Percentiles rank a stretch among this genome's conserved stretches.
Conservation (phyloP, 2,329 filamentous ascomycete species). For the Colletotrichum sp. region DNA sequence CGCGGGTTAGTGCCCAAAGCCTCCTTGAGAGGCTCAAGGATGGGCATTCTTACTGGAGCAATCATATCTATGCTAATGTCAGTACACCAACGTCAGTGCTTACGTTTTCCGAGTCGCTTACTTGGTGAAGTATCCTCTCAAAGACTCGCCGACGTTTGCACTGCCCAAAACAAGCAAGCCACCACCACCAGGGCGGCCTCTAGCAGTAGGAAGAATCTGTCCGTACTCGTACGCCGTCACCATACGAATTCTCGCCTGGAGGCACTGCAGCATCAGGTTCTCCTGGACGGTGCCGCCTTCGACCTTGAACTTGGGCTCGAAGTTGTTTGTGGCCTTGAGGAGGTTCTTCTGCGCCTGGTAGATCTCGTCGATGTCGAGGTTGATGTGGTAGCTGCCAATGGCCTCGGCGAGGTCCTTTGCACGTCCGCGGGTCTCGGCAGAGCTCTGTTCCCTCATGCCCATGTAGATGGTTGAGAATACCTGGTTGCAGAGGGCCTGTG, state of each 20-base stretch:
- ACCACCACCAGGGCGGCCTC: constrained; percentile 59
- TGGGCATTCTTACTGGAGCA: constrained; percentile 1
- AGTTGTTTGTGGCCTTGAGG: constrained; percentile 62
- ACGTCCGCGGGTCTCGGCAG: constrained; percentile 68
- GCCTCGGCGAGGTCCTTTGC: constrained; percentile 63
- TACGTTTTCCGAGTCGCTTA: constrained; percentile 30
- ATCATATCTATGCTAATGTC: constrained; percentile 1
- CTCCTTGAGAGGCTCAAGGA: neutral
- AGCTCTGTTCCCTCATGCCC: constrained; percentile 72
- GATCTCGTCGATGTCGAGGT: constrained; percentile 76
- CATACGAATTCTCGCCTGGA: constrained; percentile 60
- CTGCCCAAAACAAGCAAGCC: constrained; percentile 71
- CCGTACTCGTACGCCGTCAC: constrained; percentile 65
- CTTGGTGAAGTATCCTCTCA: constrained; percentile 66
- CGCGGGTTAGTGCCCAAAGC: neutral
- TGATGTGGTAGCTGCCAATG: constrained; percentile 75
- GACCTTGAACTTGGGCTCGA: constrained; percentile 61
- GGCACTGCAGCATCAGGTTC: constrained; percentile 65
- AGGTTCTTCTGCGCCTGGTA: constrained; percentile 65
- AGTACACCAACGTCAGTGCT: neutral
- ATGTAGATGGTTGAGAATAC: constrained; percentile 64
- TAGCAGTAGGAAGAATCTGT: constrained; percentile 65
- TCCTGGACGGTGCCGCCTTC: constrained; percentile 66
- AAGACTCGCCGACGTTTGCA: constrained; percentile 63
- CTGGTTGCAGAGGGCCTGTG: constrained; percentile 60